A percentile compares a stretch with the other conserved stretches of the same genome.
These are phyloP conservation scores for Candida germanica DNA, from an alignment of 805 yeast genomes.

Conservation along the genomic window DNA sequence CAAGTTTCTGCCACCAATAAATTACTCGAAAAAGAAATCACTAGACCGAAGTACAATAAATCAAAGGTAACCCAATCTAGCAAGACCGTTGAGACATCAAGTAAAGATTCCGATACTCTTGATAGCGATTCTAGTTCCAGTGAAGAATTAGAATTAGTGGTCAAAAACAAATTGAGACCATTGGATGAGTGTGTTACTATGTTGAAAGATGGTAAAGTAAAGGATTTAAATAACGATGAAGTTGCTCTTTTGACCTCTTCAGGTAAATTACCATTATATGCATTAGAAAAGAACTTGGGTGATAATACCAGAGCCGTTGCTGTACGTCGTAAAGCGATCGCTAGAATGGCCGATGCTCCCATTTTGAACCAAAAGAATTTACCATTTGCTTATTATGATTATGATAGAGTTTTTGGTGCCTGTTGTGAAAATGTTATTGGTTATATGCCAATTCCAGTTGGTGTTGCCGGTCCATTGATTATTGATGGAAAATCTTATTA, in stretches of 20 bases:
- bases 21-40: constrained; percentile 38
- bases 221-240: constrained; percentile 67
- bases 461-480: constrained; percentile 94
- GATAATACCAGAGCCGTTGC: constrained; percentile 91
- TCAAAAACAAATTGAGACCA: constrained; percentile 35
- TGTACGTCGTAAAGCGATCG: constrained; percentile 90
- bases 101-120: constrained; percentile 1
- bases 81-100: constrained; percentile 5
- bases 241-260: constrained; percentile 64
- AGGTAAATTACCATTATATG: constrained; percentile 87
- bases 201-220: constrained; percentile 69
- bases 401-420: constrained; percentile 95
- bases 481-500: constrained; percentile 87
- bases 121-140: constrained; percentile 19
- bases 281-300: constrained; percentile 86
- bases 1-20: constrained; percentile 47
- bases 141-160: constrained; percentile 19
- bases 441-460: constrained; percentile 93
- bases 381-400: constrained; percentile 84
- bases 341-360: constrained; percentile 78
- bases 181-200: constrained; percentile 61
- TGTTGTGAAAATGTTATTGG: constrained; percentile 99
- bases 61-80: constrained; percentile 2
- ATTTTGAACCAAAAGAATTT: constrained; percentile 66
- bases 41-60: constrained; percentile 21